A percentile compares a stretch with the other conserved stretches of the same genome.
Conservation (phyloP, 768 basidiomycete genomes). For the Boletus rubescentipes region DNA sequence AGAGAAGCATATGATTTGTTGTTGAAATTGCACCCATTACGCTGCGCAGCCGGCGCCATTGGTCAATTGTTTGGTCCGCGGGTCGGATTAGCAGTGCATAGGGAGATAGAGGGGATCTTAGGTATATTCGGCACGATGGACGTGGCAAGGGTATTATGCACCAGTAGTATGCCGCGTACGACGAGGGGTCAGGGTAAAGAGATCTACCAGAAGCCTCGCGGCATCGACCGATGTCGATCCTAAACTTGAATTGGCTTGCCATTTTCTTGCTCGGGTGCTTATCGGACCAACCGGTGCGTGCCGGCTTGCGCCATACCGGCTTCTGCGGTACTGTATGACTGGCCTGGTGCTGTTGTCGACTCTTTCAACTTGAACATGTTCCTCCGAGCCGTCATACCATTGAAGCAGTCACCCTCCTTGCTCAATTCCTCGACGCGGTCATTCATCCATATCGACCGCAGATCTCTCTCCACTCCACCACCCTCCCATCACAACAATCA, state of each 20-base stretch:
- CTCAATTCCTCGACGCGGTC: neutral
- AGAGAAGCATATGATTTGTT: neutral
- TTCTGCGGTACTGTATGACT: no score
- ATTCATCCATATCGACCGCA: neutral
- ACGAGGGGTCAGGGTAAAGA: neutral
- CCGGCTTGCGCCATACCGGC: neutral
- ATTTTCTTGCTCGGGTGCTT: no score
- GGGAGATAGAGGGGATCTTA: neutral
- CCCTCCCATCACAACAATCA: neutral
- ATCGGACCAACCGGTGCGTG: no score
- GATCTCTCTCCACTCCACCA: neutral
- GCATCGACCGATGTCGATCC: neutral
- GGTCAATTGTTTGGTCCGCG: no score
- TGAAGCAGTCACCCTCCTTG: neutral
- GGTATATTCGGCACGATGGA: no score
- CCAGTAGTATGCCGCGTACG: no score
- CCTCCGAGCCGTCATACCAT: neutral
- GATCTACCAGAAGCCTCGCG: neutral
- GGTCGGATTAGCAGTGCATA: no score
- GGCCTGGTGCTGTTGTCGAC: neutral
- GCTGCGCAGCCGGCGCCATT: no score
- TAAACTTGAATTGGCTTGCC: neutral
- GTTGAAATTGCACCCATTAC: no score
- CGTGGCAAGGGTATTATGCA: no score
- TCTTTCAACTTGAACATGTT: conserved; percentile 2